Conservation (phyloP, 2,329 filamentous ascomycete species). For the Paracoccidioides brasiliensis region DNA sequence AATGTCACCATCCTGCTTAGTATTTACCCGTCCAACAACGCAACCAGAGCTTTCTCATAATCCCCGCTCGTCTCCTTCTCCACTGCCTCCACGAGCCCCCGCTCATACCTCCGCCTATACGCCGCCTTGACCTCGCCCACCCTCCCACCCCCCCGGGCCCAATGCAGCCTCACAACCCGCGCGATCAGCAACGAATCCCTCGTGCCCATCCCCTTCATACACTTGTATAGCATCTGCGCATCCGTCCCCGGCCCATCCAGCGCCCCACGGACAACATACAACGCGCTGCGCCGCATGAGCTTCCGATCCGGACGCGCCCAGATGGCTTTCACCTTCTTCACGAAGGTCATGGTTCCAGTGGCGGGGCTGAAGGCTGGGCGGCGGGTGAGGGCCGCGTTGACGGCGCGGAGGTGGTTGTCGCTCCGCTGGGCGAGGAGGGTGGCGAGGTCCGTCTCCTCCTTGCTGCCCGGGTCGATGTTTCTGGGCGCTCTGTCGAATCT, state of each 20-base stretch:
- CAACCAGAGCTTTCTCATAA: conserved; percentile 4
- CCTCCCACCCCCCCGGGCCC: conserved; percentile 56
- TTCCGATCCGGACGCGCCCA: conserved; percentile 56
- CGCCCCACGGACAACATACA: conserved; percentile 58
- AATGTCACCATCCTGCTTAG: no score
- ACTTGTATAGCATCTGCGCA: conserved; percentile 57
- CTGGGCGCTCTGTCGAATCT: conserved; percentile 63
- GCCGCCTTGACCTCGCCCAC: conserved; percentile 59
- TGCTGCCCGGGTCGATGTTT: conserved; percentile 49
- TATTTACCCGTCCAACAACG: not conserved
- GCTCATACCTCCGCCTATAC: conserved; percentile 34
- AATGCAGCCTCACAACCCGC: conserved; percentile 59
- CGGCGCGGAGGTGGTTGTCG: conserved; percentile 64
- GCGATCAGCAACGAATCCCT: conserved; percentile 43
- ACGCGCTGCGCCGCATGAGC: conserved; percentile 66
- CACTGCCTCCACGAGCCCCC: not conserved
- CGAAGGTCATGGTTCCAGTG: conserved; percentile 13
- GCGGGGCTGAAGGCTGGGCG: conserved; percentile 44
- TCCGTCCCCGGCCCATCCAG: conserved; percentile 65
- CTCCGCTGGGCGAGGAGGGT: conserved; percentile 57
- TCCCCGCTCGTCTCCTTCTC: conserved; percentile 4
- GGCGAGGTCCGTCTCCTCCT: conserved; percentile 57
- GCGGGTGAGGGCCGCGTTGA: conserved; percentile 56
- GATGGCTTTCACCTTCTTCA: conserved; percentile 1
- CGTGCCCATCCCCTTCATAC: conserved; percentile 40